phyloP scores from a whole-genome alignment of 169 alveolate genomes.

The Perkinsus chesapeaki region DNA sequence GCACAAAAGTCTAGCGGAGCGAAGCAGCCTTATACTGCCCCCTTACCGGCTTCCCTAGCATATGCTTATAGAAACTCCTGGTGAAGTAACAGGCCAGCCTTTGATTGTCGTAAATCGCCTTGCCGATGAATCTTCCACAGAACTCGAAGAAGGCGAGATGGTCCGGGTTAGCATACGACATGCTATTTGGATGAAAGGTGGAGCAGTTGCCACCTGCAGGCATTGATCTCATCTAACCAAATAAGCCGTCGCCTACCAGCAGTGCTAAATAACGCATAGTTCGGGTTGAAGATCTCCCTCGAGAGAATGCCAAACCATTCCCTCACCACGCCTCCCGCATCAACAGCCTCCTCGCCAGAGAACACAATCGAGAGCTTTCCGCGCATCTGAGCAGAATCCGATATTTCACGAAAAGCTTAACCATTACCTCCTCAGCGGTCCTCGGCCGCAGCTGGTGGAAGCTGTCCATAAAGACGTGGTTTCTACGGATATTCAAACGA shows the following conservation, averaged over 20 bases:
- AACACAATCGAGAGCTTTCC: conserved; percentile 70
- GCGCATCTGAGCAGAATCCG: not conserved
- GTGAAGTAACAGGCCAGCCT: conserved; percentile 95
- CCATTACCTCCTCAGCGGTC: conserved; percentile 14
- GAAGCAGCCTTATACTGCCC: not conserved
- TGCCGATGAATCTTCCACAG: conserved; percentile 90
- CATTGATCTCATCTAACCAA: not conserved
- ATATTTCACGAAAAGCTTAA: not conserved
- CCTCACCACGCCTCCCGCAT: conserved; percentile 98
- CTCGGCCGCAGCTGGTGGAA: conserved; percentile 76
- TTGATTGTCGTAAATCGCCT: conserved; percentile 93
- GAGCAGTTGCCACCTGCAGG: conserved; percentile 68
- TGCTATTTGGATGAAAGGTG: conserved; percentile 93
- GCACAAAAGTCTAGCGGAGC: not conserved
- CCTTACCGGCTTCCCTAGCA: conserved; percentile 69
- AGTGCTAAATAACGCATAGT: conserved; percentile 79
- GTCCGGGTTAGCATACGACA: conserved; percentile 84
- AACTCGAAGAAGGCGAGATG: conserved; percentile 92
- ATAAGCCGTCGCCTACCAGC: not conserved
- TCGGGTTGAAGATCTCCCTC: conserved; percentile 96
- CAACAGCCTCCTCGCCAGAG: conserved; percentile 97
- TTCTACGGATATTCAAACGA: conserved; percentile 80
- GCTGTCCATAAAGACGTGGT: conserved; percentile 88
- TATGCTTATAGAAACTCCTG: conserved; percentile 93
- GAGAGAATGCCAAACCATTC: conserved; percentile 96